Base-by-base conservation (phyloP, 176 grass and related monocot genomes). In the Musa troglodytarum region DNA sequence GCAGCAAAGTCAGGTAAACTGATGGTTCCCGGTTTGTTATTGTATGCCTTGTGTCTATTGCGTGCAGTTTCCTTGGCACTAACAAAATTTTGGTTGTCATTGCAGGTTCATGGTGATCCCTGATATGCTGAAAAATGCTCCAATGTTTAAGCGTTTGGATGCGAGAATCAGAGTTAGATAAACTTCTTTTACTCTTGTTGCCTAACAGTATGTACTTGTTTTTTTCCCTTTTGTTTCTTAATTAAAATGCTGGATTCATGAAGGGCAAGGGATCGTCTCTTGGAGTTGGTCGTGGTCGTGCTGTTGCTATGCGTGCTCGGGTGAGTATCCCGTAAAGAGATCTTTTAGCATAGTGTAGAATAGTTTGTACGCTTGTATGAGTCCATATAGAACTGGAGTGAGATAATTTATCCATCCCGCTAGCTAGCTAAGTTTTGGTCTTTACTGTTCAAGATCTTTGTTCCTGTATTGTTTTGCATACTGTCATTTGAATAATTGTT, bases 61-160 rank as follows among this genome's bases (percentile, higher is more conserved):
- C 1, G 34, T 43, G 34, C 34, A 43, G 34, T 43, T 43, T 43
- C 34, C 34, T 43, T 43, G 34, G 3, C 4, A 0, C 34, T 4
- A 43, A 43, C 34, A 43, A 43, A 43, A 43, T n/a, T 72, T 80
- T 80, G 9, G 22, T 74, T 53, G 2, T 43, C 34, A 43, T 64
- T 82, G 19, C 64, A 81, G 88, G n/a, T 90, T 90, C 65, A 90
- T 87, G 82, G 82, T 90, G 10, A 87, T 90, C 56, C 85, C 82
- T 17, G 85, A 90, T 80, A 90, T 90, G 88, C 82, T 87, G 76
- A 90, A 90, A 77, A 90, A 90, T 54, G 88, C 82, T 0, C 88
- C 85, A 12, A 90, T 86, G 84, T 86, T 86, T 75, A 86, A 86
- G 65, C 84, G 84, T 1, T 72, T 86, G 68, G 84, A 86, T 76